Conservation (phyloP, 225 moss, liverwort and hornwort species). For the Neckera pumila region DNA sequence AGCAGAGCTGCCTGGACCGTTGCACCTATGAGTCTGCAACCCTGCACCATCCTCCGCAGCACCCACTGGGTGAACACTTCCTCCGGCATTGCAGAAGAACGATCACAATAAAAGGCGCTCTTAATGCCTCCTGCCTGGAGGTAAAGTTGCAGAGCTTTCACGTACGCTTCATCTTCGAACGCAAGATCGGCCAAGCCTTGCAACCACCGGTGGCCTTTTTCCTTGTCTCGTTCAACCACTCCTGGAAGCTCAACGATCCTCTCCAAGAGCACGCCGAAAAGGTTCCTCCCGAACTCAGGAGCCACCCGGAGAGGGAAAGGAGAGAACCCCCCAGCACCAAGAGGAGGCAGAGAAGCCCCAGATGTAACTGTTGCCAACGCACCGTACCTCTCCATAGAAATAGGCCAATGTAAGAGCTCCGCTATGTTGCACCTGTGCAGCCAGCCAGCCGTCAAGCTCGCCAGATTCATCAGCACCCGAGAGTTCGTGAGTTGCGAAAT, state of each 20-base stretch:
- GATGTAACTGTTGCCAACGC: constrained; percentile 66
- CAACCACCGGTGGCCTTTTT: constrained; percentile 90
- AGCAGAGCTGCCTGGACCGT: constrained; percentile 87
- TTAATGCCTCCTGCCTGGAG: constrained; percentile 83
- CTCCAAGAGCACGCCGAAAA: constrained; percentile 80
- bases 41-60: constrained; percentile 87
- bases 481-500: constrained; percentile 67
- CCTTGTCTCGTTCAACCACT: constrained; percentile 70
- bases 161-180: constrained; percentile 79
- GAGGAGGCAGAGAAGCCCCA: constrained; percentile 49
- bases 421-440: constrained; percentile 73
- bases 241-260: constrained; percentile 78
- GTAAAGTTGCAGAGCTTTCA: constrained; percentile 84
- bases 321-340: constrained; percentile 35
- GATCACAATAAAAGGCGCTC: constrained; percentile 93
- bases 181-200: constrained; percentile 96
- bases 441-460: constrained; percentile 93
- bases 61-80: constrained; percentile 95
- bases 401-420: constrained; percentile 37
- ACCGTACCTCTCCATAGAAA: constrained; percentile 77
- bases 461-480: constrained; percentile 63
- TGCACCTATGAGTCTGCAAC: constrained; percentile 74
- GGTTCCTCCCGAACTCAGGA: constrained; percentile 77
- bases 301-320: constrained; percentile 51
- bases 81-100: constrained; percentile 62